Base-by-base conservation (phyloP, 345 rosid genomes). In the Populus deltoides region DNA sequence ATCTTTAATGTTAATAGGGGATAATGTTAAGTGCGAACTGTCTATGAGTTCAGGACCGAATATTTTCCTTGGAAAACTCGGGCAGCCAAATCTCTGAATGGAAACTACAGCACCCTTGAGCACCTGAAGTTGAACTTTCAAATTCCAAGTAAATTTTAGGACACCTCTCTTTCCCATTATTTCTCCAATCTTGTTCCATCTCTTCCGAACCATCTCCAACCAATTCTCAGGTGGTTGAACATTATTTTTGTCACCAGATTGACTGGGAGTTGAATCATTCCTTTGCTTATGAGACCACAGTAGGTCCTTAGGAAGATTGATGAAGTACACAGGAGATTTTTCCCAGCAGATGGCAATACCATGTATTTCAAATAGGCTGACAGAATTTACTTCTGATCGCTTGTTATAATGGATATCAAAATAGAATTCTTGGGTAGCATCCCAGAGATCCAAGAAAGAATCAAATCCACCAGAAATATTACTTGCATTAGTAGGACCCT, bases 261-360 rank as follows among this genome's bases (percentile, higher is more conserved):
- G 80, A 83, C 66, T 77, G 76, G 62, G 47, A 76, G 85, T 68
- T 75, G 69, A 70, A 81, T 77, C 82, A 69, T 77, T 86, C 82
- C 71, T 88, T 82, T 77, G 82, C 66, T 84, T 81, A 49, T 83
- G 89, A 78, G 77, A 69, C 78, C 81, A 85, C 45, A 90, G 70
- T 69, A 95, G 87, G 88, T 93, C 96, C 87, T 89, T 95, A 13
- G 90, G 93, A 81, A 95, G 82, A 82, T 90, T 92, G 77, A 91
- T 77, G 80, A 92, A 93, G 86, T 93, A 93, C 38, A 95, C 93
- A 45, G 91, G 92, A 63, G 99, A 93, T 80, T 83, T 83, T 74
- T 87, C 90, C 98, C 97, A 95, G 85, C 99, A 95, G 77, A 95
- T 82, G 16, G 99, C 97, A 68, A 95, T 86, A 76, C 99, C 99